Conservation (phyloP, 805 yeast species). For the Brettanomyces nanus region DNA sequence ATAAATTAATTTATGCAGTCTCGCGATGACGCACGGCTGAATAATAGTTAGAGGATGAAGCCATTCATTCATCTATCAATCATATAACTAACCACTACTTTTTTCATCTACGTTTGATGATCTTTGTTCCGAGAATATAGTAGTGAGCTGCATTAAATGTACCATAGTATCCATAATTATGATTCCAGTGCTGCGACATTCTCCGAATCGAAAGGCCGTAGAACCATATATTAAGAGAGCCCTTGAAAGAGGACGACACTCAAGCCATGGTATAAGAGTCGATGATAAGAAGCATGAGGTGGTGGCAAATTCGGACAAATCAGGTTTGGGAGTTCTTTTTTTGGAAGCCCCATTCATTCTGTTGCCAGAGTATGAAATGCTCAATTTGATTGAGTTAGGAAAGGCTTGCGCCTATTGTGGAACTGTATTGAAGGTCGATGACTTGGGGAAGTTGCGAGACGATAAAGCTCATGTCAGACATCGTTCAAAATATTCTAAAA, state of each 20-base stretch:
- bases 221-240: slow-evolving; percentile 4
- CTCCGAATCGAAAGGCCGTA: background rate
- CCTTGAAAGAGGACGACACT: slow-evolving; percentile 6
- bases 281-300: slow-evolving; percentile 5
- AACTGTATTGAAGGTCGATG: slow-evolving; percentile 23
- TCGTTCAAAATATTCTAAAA: slow-evolving; percentile 14
- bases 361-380: slow-evolving; percentile 19
- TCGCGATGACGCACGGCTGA: too few species aligned
- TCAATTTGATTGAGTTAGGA: slow-evolving; percentile 20
- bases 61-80: too few species aligned
- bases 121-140: background rate
- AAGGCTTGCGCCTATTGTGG: slow-evolving; percentile 27
- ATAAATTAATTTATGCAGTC: too few species aligned
- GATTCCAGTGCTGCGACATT: slow-evolving; percentile 5
- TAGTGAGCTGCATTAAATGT: background rate
- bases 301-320: slow-evolving; percentile 4
- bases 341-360: slow-evolving; percentile 24
- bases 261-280: slow-evolving; percentile 5
- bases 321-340: slow-evolving; percentile 15
- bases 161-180: background rate
- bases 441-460: slow-evolving; percentile 20
- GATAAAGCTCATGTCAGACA: slow-evolving; percentile 6
- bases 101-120: background rate
- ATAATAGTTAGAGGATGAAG: too few species aligned
- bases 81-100: background rate